phyloP scores from a whole-genome alignment of 2,329 filamentous ascomycete genomes.

The Calonectria leucothoes region DNA sequence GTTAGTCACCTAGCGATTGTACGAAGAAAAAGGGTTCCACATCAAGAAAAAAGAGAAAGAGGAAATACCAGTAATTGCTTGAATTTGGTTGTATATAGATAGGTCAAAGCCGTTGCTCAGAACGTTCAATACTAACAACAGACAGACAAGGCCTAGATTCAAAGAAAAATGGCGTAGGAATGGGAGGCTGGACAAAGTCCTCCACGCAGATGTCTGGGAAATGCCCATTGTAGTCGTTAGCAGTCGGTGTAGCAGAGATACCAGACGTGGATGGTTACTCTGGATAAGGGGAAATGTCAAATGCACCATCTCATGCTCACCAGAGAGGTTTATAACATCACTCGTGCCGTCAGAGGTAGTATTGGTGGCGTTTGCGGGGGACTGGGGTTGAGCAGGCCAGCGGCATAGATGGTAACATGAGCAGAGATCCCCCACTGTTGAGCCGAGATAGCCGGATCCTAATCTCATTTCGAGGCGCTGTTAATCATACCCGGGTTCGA shows the following conservation, averaged over 20 bases:
- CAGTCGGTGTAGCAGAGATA: neutral
- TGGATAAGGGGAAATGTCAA: neutral
- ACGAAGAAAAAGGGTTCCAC: neutral
- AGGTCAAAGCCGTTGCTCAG: neutral
- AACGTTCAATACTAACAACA: neutral
- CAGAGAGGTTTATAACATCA: neutral
- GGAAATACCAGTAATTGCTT: neutral
- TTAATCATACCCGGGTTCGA: neutral
- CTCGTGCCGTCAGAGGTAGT: neutral
- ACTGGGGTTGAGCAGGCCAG: neutral
- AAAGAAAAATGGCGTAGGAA: neutral
- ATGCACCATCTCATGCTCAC: neutral
- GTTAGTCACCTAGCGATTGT: neutral
- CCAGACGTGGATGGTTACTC: too few relatives aligned
- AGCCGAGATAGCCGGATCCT: neutral
- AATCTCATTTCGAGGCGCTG: neutral
- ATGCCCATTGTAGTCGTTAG: neutral
- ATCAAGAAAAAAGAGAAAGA: neutral
- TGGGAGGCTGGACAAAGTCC: neutral
- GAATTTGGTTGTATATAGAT: neutral
- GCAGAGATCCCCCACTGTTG: neutral
- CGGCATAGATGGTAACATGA: neutral
- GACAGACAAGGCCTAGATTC: neutral
- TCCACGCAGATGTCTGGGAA: neutral
- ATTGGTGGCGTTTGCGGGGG: neutral